Evolutionary conservation across 805 yeast species (phyloP), one percentile per base, ranked within the genome.

Genomic region (Kodamaea lidongshanica): DNA sequence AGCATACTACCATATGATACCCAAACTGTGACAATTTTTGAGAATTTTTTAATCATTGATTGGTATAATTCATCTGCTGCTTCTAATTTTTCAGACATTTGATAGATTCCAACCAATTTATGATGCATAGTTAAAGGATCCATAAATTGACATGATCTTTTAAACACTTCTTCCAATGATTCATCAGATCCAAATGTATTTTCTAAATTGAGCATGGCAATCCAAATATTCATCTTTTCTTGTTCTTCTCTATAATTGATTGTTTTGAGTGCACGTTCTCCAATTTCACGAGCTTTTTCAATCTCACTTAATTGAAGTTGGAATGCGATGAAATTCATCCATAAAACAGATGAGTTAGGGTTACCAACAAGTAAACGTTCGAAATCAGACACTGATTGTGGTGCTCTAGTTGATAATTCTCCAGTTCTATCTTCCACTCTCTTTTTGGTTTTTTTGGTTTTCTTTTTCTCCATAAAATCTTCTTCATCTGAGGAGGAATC

Each of bases 311-410:
- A 67, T 57, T 88, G 96, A 41, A 92, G 69, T 58, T 88, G 95
- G 80, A 89, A 92, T 4, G 97, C 88, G 96, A 92, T 92, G 61
- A 83, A 92, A 60, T 88, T 85, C 84, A 92, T 89, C 98, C 98
- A 92, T 34, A 86, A 59, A 19, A 88, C 73, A 1, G 98, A 89
- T 3, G 95, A 85, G 63, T 85, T 81, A 27, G 98, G 96, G 52
- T 82, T 82, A 53, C 96, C 94, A 37, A 92, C 72, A 33, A 92
- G 70, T 42, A 92, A 62, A 49, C 98, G 77, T 61, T 92, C 99
- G 48, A 87, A 92, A 56, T 92, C 99, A 27, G 77, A 63, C 24
- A 77, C 82, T 35, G 96, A 86, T 58, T 89, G 94, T 21, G 98
- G 98, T 10, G 88, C 83, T 46, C 87, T 72, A 9, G 89, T 72